These are phyloP conservation scores for Penicillium bovifimosum DNA, from an alignment of 495 filamentous ascomycete genomes.

Conservation along the genomic window DNA sequence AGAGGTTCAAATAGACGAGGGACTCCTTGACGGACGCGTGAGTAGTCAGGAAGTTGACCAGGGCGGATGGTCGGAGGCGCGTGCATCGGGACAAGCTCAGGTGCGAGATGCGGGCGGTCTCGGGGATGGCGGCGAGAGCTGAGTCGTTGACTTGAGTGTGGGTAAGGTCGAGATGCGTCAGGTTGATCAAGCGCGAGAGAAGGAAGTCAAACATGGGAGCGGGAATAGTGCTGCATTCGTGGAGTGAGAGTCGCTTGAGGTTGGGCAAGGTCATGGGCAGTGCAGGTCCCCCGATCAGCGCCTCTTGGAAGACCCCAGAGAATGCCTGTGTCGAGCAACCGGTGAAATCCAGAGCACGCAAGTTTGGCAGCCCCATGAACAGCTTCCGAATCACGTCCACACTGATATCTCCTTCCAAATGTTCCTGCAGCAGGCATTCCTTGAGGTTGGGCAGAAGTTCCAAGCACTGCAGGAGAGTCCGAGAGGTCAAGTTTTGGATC, in stretches of 20 bases:
- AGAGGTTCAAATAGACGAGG: conserved; percentile 69
- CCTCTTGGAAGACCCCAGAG: conserved; percentile 53
- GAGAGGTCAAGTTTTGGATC: conserved; percentile 75
- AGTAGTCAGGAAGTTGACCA: conserved; percentile 66
- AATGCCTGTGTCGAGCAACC: conserved; percentile 70
- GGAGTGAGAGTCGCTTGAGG: conserved; percentile 66
- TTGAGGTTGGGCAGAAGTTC: conserved; percentile 69
- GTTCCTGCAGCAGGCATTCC: conserved; percentile 79
- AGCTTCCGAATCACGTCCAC: conserved; percentile 64
- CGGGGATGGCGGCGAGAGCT: conserved; percentile 66
- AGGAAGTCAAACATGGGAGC: conserved; percentile 63
- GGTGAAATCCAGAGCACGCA: conserved; percentile 73
- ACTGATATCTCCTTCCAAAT: conserved; percentile 74
- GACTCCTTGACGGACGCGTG: conserved; percentile 63
- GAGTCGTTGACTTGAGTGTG: conserved; percentile 73
- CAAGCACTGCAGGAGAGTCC: conserved; percentile 69
- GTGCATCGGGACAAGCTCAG: conserved; percentile 76
- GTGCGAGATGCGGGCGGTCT: conserved; percentile 69
- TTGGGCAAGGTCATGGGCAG: conserved; percentile 47
- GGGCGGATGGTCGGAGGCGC: conserved; percentile 55
- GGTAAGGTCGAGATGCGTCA: conserved; percentile 77
- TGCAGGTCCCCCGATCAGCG: conserved; percentile 34
- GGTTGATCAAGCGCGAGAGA: conserved; percentile 59
- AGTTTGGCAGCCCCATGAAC: conserved; percentile 58
- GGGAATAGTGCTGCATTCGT: conserved; percentile 74